Conservation (phyloP, 345 rosid species). For the Abelmoschus esculentus region DNA sequence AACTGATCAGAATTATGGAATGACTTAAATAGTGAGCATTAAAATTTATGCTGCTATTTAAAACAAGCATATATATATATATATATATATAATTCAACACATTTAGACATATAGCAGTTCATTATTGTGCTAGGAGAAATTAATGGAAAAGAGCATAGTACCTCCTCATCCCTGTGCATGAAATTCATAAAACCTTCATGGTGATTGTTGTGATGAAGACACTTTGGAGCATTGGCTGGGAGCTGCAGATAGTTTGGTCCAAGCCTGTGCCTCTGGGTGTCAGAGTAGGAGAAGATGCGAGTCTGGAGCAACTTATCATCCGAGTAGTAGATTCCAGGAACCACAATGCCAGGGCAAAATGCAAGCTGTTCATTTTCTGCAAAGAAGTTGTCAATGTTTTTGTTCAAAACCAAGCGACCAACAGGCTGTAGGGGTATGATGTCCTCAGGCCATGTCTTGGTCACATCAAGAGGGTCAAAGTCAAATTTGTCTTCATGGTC, state of each 20-base stretch:
- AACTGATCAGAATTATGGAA: not conserved
- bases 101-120: not conserved
- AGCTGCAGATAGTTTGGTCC: conserved; percentile 96
- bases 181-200: conserved; percentile 91
- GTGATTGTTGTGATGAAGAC: conserved; percentile 91
- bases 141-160: conserved; percentile 14
- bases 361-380: conserved; percentile 93
- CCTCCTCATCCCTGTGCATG: conserved; percentile 95
- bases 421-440: conserved; percentile 92
- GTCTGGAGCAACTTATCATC: conserved; percentile 88
- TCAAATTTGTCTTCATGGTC: conserved; percentile 68
- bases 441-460: conserved; percentile 98
- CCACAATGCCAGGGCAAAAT: conserved; percentile 84
- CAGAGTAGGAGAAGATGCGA: conserved; percentile 77
- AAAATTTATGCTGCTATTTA: not conserved
- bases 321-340: conserved; percentile 85
- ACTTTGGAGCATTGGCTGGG: conserved; percentile 94
- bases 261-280: conserved; percentile 97
- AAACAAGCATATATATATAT: too few species aligned
- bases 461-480: conserved; percentile 94
- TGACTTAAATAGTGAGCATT: not conserved
- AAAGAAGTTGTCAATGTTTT: conserved; percentile 91
- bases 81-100: not conserved
- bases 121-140: not conserved
- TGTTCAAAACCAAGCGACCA: conserved; percentile 94